Base-by-base conservation (phyloP, 495 filamentous ascomycete genomes). In the Penicillium salamii region DNA sequence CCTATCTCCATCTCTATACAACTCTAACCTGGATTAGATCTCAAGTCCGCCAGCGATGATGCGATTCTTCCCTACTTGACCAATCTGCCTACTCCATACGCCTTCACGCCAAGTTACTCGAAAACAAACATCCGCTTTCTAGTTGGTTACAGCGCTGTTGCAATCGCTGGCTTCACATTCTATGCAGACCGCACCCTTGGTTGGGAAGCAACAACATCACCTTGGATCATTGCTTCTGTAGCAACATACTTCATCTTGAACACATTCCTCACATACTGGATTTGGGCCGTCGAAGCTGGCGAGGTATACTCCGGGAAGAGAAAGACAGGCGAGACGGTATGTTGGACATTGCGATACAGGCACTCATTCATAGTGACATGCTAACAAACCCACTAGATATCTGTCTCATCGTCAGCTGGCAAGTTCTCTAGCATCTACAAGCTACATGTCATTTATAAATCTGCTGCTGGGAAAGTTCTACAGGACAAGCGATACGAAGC, bases 1-100 rank as follows among this genome's bases (percentile, higher is more conserved):
- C 33, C 41, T 49, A 50, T 55, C 43, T 53, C 3, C 23, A 26
- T 58, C 58, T 52, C 50, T 42, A 42, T 55, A 57, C 20, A 54
- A 47, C 24, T 39, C 46, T 59, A 35, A 58, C 44, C n/a, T 47
- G 23, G 8, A 18, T 40, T 60, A 96, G 93, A 96, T 65, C 86
- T 98, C 48, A 97, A 97, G 71, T 95, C 95, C 66, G 95, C 91
- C 15, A 88, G 86, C 61, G 93, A 98, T 76, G 93, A 98, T 62
- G 89, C 90, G 46, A 82, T 98, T 39, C 80, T 85, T n/a, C 87
- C 90, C 69, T 97, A 97, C 71, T 83, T 97, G 41, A 89, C 82
- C 67, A 85, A 80, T 15, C 85, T 97, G 33, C 70, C 74, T 5
- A 59, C 67, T 5, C 74, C 72, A 14, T 77, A 70, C 57, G 77